Evolutionary conservation across 805 yeast species (phyloP).

Genomic region (Lachancea meyersii): DNA sequence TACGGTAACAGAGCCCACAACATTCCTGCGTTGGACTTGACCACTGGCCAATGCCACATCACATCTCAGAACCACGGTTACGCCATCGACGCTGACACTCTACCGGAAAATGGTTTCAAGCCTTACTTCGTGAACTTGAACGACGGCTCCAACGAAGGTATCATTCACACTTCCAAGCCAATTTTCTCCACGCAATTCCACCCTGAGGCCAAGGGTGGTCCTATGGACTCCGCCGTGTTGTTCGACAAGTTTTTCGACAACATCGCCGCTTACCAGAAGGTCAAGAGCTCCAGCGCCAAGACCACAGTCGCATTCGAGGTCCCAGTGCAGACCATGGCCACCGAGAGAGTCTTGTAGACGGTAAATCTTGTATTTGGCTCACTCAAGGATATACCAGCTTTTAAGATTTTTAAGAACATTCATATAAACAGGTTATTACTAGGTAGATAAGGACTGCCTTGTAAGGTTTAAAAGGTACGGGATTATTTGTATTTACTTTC

Average conservation of each 20-base stretch:
- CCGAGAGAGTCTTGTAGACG: slow-evolving; percentile 28
- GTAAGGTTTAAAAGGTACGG: not conserved
- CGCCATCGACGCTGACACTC: slow-evolving; percentile 81
- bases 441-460: not conserved
- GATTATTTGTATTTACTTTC: not conserved
- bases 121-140: slow-evolving; percentile 89
- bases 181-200: slow-evolving; percentile 97
- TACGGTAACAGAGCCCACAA: slow-evolving; percentile 99
- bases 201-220: slow-evolving; percentile 99
- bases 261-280: slow-evolving; percentile 49
- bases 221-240: slow-evolving; percentile 83
- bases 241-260: slow-evolving; percentile 83
- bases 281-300: slow-evolving; percentile 26
- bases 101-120: slow-evolving; percentile 63
- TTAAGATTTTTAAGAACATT: slow-evolving; percentile 2
- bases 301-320: slow-evolving; percentile 13
- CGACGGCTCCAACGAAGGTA: slow-evolving; percentile 96
- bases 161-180: slow-evolving; percentile 82
- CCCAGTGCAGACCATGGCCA: slow-evolving; percentile 24
- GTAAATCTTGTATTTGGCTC: not conserved
- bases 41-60: slow-evolving; percentile 91
- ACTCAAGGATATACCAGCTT: too few species aligned
- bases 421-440: not conserved
- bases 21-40: slow-evolving; percentile 87
- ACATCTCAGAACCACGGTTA: slow-evolving; percentile 99